Base-by-base conservation (phyloP, 495 filamentous ascomycete species). In the Glonium stellatum region DNA sequence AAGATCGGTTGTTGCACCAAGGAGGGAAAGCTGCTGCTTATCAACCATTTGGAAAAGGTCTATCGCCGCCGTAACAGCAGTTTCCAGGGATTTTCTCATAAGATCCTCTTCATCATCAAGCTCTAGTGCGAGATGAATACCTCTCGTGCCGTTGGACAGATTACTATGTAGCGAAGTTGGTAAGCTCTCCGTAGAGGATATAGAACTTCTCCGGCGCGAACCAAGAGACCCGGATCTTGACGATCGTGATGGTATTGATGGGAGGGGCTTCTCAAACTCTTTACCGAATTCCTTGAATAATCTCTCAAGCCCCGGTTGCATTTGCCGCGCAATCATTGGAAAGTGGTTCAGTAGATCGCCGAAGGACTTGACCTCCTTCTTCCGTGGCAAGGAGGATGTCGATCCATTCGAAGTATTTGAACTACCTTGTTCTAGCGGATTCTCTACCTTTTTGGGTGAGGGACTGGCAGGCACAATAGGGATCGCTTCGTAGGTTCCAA, bases 11-110 rank as follows among this genome's bases (percentile, higher is more conserved):
- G 90, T 95, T 8, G 92, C 86, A 8, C 90, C 95, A 15, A 99
- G 82, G 22, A 92, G 80, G 13, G 92, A 95, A 46, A 99, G 75
- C 69, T 97, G 95, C 60, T 95, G 88, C 66, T 96, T 96, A 65
- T 99, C 95, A 18, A 97, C 92, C 48, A 85, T 82, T 65, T 97
- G 90, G 61, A 99, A 99, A 1, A 97, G 79, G 71, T 97, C 95
- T 63, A 97, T 96, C 0, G 92, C 93, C 12, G 87, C 85, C 5
- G 90, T 96, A 18, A 99, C 89, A 1, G 91, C 90, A 1, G 86
- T 92, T 75, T 99, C 95, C 54, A 97, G 68, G 10, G 87, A 87
- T 8, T 82, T 84, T 49, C 91, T 80, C 84, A 99, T 90, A 12
- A 87, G 73, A 62, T 92, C 86, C 70, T 95, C 90, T 62, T 96